Evolutionary conservation across 345 rosid genomes (phyloP).

Genomic region (Anacardium occidentale): DNA sequence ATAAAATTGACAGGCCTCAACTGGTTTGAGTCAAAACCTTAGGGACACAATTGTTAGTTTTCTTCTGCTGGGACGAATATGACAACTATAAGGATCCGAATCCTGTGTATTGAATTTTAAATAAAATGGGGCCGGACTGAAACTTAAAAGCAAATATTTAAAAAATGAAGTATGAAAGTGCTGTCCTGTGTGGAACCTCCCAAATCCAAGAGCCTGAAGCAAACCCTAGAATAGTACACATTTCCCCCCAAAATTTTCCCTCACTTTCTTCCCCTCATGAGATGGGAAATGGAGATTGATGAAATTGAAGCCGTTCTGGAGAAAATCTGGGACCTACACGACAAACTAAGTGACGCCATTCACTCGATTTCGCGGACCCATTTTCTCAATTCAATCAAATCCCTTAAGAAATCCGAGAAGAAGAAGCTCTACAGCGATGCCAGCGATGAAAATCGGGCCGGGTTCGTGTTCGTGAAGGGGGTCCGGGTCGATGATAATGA

Average conservation of each 20-base stretch:
- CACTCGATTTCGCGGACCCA: constrained; percentile 79
- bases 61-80: no score
- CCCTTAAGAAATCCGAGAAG: constrained; percentile 38
- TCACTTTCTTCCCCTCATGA: constrained; percentile 30
- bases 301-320: constrained; percentile 85
- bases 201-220: constrained; percentile 8
- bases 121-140: neutral
- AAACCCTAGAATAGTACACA: constrained; percentile 23
- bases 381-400: constrained; percentile 65
- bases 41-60: no score
- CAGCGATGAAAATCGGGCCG: constrained; percentile 46
- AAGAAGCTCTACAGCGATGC: constrained; percentile 33
- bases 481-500: constrained; percentile 51
- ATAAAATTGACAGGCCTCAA: no score
- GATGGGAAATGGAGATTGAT: constrained; percentile 85
- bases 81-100: no score
- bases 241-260: neutral
- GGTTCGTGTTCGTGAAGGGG: constrained; percentile 82
- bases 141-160: no score
- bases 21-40: no score
- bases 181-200: no score
- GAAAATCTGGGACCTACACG: constrained; percentile 96
- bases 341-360: constrained; percentile 94
- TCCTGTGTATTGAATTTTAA: neutral
- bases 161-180: neutral